phyloP scores from a whole-genome alignment of 345 rosid genomes.

The Corchorus capsularis region DNA sequence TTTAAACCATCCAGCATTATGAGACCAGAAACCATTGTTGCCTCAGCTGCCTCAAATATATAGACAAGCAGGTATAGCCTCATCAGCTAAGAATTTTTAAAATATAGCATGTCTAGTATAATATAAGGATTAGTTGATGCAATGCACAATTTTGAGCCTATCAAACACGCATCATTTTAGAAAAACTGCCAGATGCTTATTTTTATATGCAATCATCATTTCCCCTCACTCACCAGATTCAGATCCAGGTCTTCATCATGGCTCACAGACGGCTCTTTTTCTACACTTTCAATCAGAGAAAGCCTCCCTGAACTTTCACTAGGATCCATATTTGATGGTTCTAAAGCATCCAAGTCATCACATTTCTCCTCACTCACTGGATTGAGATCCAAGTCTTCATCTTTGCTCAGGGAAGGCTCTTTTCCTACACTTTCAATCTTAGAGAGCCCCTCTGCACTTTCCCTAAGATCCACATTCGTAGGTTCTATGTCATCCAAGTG shows the following conservation, averaged over 20 bases:
- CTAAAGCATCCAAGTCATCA: constrained; percentile 24
- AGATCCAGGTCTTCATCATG: constrained; percentile 45
- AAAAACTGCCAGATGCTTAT: not conserved
- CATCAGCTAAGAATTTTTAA: not conserved
- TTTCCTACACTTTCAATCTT: constrained; percentile 6
- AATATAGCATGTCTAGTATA: not conserved
- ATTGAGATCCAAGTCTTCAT: constrained; percentile 41
- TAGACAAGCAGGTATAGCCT: not conserved
- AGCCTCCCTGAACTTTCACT: constrained; percentile 26
- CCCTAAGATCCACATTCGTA: constrained; percentile 23
- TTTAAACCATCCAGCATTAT: not conserved
- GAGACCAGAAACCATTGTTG: not conserved
- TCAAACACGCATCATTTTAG: not conserved
- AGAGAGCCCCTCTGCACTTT: constrained; percentile 23
- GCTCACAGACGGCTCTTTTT: not conserved
- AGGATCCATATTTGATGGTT: constrained; percentile 24
- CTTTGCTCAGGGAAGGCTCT: constrained; percentile 19
- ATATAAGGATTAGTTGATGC: not conserved
- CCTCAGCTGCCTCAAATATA: too few species aligned
- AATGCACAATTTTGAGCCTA: not conserved
- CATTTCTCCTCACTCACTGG: constrained; percentile 46
- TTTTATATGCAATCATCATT: not conserved
- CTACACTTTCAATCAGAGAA: constrained; percentile 12
- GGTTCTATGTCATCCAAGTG: constrained; percentile 27
- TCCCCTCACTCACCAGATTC: constrained; percentile 47